phyloP scores from a whole-genome alignment of 768 basidiomycete species.

The Paxillus involutus region DNA sequence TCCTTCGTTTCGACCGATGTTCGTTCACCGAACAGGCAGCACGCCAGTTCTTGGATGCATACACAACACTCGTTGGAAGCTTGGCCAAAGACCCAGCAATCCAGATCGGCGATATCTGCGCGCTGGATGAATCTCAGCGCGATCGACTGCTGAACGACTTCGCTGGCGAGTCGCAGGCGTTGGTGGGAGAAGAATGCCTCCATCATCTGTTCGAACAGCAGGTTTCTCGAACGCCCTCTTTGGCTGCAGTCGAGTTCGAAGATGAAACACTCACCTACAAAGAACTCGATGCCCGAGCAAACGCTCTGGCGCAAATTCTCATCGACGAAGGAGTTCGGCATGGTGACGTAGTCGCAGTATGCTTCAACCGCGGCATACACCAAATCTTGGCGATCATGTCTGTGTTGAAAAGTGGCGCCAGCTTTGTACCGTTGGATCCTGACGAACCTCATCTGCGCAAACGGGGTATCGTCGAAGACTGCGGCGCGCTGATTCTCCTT shows the following conservation, averaged over 20 bases:
- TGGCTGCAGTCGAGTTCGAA: conserved; percentile 11
- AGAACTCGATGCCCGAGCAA: conserved; percentile 24
- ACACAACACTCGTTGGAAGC: conserved; percentile 4
- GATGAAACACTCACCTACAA: conserved; percentile 23
- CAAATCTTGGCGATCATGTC: conserved; percentile 19
- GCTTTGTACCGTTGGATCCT: conserved; percentile 16
- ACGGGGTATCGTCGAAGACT: conserved; percentile 9
- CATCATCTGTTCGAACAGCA: conserved; percentile 11
- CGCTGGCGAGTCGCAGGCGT: not conserved
- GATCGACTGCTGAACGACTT: conserved; percentile 9
- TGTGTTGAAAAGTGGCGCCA: conserved; percentile 20
- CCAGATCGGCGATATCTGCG: conserved; percentile 10
- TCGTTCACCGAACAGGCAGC: conserved; percentile 10
- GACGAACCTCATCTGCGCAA: conserved; percentile 12
- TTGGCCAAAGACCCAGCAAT: conserved; percentile 1
- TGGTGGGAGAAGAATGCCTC: not conserved
- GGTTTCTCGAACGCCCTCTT: conserved; percentile 2
- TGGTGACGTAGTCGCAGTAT: conserved; percentile 9
- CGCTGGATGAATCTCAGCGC: conserved; percentile 1
- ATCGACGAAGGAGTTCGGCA: conserved; percentile 8
- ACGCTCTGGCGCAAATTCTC: conserved; percentile 21
- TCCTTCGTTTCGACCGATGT: conserved; percentile 11
- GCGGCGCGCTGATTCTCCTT: conserved; percentile 4
- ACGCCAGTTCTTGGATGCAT: conserved; percentile 12
- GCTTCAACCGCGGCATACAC: conserved; percentile 13